Evolutionary conservation across 1,284 basidiomycete species (phyloP), one percentile per base, ranked within the genome.

Genomic region (Ustanciosporium gigantosporum): DNA sequence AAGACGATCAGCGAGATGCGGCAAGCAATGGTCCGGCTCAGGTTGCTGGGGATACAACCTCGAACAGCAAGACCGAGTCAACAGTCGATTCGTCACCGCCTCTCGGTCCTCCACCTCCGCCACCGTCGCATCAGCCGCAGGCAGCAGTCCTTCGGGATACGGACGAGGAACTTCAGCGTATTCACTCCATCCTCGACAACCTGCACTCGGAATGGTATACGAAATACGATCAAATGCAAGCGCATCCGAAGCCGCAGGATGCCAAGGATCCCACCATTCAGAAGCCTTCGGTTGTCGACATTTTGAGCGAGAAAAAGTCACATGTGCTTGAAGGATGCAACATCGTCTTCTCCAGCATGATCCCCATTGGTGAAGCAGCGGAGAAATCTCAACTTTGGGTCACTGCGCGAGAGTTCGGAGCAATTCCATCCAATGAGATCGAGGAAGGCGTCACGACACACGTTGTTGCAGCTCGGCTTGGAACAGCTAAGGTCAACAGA

Each of bases 341-440:
- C 68, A 84, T 98, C 21, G 82, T 93, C 23, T 97, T 98, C 78
- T 95, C 93, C 0, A 89, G 90, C 42, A 86, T 98, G 35, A 92
- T 97, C 47, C 92, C 94, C 2, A 84, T 93, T 20, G 87, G 91
- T 60, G 85, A 85, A 7, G 81, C 81, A 52, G 87, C 90, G 22
- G 87, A 91, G 74, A 82, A 66, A 78, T 88, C 89, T 14, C 90
- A 94, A 64, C 85, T 91, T 41, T 97, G 93, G 93, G 83, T 85
- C 51, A 83, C 88, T 67, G 91, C 94, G 4, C 82, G 84, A 38
- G 86, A 88, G 77, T 98, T 95, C 71, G 94, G 94, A 15, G 94
- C 94, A 0, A 81, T 80, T 31, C 91, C 90, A 77, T 83, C 86
- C 29, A 84, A 83, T 15, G 85, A 88, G 45, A 77, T 96, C 20